A percentile compares a stretch with the other conserved stretches of the same genome.
Evolutionary conservation across 2,329 filamentous ascomycete species (phyloP).

Genomic region (Fusarium mexicanum): DNA sequence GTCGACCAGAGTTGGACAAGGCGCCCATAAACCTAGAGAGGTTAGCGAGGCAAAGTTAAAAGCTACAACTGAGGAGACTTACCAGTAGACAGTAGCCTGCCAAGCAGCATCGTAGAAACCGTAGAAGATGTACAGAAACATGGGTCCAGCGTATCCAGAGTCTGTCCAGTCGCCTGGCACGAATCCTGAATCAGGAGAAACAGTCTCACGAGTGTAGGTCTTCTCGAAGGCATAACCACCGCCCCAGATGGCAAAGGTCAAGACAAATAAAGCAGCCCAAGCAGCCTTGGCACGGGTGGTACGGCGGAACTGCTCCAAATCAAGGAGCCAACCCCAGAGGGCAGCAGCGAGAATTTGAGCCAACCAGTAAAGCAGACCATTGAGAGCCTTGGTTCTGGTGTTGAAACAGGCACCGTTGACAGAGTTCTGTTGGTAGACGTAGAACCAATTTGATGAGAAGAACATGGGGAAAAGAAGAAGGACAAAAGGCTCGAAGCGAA

Average conservation of each 20-base stretch:
- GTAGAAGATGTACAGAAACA: constrained; percentile 92
- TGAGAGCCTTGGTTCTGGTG: constrained; percentile 77
- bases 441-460: constrained; percentile 85
- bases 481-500: constrained; percentile 75
- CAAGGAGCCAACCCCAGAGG: constrained; percentile 77
- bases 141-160: constrained; percentile 74
- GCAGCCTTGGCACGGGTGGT: constrained; percentile 73
- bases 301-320: constrained; percentile 68
- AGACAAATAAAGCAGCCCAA: constrained; percentile 68
- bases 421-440: constrained; percentile 80
- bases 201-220: constrained; percentile 34
- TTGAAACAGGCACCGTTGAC: constrained; percentile 78
- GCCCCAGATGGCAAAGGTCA: constrained; percentile 85
- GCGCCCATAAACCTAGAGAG: constrained; percentile 82
- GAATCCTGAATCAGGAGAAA: constrained; percentile 13
- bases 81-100: constrained; percentile 94
- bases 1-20: constrained; percentile 90
- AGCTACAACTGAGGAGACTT: constrained; percentile 59
- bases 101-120: constrained; percentile 89
- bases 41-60: constrained; percentile 3
- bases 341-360: constrained; percentile 81
- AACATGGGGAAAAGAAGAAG: constrained; percentile 83
- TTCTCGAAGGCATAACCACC: constrained; percentile 81
- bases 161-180: constrained; percentile 69
- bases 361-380: constrained; percentile 75